phyloP scores from a whole-genome alignment of 345 rosid species.

The Carallia brachiata region DNA sequence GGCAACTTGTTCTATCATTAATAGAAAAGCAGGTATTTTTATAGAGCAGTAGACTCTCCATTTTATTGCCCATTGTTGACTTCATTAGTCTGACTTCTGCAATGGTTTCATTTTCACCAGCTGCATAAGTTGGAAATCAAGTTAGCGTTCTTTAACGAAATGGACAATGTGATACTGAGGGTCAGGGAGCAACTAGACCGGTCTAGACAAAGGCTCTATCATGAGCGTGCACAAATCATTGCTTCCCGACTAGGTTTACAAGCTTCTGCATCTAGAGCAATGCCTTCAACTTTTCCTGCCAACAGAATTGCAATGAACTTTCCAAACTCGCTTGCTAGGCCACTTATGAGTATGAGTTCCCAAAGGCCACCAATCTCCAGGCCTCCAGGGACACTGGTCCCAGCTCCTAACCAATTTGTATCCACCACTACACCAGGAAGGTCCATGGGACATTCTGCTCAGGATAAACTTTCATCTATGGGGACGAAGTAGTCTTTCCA shows the following conservation, averaged over 20 bases:
- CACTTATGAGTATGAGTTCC: conserved; percentile 55
- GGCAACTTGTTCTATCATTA: conserved; percentile 60
- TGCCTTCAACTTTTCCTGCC: conserved; percentile 57
- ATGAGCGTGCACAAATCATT: conserved; percentile 93
- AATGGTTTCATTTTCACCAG: conserved; percentile 38
- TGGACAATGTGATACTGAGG: conserved; percentile 60
- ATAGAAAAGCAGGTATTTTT: conserved; percentile 82
- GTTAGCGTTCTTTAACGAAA: conserved; percentile 71
- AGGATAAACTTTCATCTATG: conserved; percentile 35
- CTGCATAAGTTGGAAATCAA: conserved; percentile 84
- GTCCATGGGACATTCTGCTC: conserved; percentile 46
- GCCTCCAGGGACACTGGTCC: conserved; percentile 47
- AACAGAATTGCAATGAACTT: conserved; percentile 67
- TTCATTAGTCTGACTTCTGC: background rate
- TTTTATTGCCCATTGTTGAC: background rate
- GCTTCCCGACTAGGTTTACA: conserved; percentile 78
- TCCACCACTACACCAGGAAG: conserved; percentile 50
- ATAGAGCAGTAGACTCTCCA: background rate
- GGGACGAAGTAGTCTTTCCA: conserved; percentile 29
- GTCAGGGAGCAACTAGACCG: conserved; percentile 89
- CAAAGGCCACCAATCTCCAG: conserved; percentile 71
- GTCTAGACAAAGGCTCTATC: conserved; percentile 84
- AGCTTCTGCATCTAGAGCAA: conserved; percentile 55
- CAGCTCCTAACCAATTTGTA: conserved; percentile 42
- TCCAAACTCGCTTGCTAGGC: conserved; percentile 60